phyloP scores from a whole-genome alignment of 148 eudicot genomes.

The Diospyros lotus region DNA sequence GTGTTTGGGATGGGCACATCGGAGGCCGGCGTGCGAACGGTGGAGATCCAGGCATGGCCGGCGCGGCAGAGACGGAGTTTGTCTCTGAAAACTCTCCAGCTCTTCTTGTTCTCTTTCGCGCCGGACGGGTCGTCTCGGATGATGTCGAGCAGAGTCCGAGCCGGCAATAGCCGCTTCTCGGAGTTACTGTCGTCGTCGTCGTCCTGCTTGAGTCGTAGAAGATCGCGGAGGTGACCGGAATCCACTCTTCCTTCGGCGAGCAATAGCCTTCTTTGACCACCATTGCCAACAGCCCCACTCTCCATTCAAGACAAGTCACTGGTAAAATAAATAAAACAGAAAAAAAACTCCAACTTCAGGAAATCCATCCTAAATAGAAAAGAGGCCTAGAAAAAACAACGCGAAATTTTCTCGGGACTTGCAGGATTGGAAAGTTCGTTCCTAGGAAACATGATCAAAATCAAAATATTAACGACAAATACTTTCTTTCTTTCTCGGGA shows the following conservation, averaged over 20 bases:
- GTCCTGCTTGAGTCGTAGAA: constrained; percentile 16
- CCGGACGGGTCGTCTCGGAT: constrained; percentile 32
- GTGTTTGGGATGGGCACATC: constrained; percentile 23
- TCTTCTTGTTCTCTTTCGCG: constrained; percentile 20
- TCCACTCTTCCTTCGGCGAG: constrained; percentile 3
- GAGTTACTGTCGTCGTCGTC: constrained; percentile 25
- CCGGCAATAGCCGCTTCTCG: constrained; percentile 24
- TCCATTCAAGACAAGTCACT: constrained; percentile 31
- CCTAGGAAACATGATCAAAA: no score
- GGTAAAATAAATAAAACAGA: neutral
- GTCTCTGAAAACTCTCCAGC: constrained; percentile 36
- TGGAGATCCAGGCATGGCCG: constrained; percentile 36
- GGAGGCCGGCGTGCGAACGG: constrained; percentile 25
- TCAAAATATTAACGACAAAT: no score
- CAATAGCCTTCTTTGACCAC: constrained; percentile 27
- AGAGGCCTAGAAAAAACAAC: constrained; percentile 11
- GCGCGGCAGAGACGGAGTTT: constrained; percentile 32
- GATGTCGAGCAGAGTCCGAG: constrained; percentile 42
- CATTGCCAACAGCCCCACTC: constrained; percentile 17
- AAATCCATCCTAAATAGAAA: constrained; percentile 6
- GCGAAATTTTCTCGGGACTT: neutral
- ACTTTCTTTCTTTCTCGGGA: neutral
- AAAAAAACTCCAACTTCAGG: neutral
- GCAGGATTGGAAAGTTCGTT: no score
- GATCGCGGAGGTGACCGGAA: constrained; percentile 9